phyloP scores from a whole-genome alignment of 2,329 filamentous ascomycete species.

The Pseudofabraea citricarpa region DNA sequence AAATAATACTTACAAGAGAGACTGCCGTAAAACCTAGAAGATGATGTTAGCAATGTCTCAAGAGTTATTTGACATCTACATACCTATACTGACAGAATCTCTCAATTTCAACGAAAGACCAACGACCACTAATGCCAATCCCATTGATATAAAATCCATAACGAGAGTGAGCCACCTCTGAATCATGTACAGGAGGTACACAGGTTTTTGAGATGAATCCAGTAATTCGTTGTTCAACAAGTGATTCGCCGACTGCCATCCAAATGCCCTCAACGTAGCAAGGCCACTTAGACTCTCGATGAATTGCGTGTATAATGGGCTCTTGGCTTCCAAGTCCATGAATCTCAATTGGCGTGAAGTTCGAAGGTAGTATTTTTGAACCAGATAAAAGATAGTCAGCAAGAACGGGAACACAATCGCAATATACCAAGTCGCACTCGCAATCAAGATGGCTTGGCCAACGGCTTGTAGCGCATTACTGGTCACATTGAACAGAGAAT shows the following conservation, averaged over 20 bases:
- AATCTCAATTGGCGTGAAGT: slow-evolving; percentile 41
- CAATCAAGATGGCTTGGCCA: slow-evolving; percentile 14
- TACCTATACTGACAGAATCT: slow-evolving; percentile 4
- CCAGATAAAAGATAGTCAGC: slow-evolving; percentile 5
- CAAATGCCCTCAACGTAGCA: slow-evolving; percentile 38
- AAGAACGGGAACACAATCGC: slow-evolving; percentile 16
- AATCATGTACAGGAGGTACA: slow-evolving; percentile 39
- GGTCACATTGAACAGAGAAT: slow-evolving; percentile 13
- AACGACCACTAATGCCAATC: slow-evolving; percentile 23
- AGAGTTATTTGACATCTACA: slow-evolving; percentile 5
- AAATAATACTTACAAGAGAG: too few relatives aligned
- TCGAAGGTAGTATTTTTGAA: slow-evolving; percentile 37
- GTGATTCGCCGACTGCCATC: slow-evolving; percentile 27
- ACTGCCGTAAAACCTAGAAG: too few relatives aligned
- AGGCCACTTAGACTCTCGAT: slow-evolving; percentile 37
- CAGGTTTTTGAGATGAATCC: slow-evolving; percentile 39
- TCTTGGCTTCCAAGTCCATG: slow-evolving; percentile 35
- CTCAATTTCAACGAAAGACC: slow-evolving; percentile 18
- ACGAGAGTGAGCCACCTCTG: slow-evolving; percentile 41
- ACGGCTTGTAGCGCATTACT: not conserved
- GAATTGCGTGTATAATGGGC: slow-evolving; percentile 40
- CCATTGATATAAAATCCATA: slow-evolving; percentile 36
- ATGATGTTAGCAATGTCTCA: slow-evolving; percentile 41
- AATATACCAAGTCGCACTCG: slow-evolving; percentile 24
- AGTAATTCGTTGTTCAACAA: slow-evolving; percentile 18